These are phyloP conservation scores for Babjeviella inositovora DNA, from an alignment of 805 yeast species.

Conservation along the genomic window DNA sequence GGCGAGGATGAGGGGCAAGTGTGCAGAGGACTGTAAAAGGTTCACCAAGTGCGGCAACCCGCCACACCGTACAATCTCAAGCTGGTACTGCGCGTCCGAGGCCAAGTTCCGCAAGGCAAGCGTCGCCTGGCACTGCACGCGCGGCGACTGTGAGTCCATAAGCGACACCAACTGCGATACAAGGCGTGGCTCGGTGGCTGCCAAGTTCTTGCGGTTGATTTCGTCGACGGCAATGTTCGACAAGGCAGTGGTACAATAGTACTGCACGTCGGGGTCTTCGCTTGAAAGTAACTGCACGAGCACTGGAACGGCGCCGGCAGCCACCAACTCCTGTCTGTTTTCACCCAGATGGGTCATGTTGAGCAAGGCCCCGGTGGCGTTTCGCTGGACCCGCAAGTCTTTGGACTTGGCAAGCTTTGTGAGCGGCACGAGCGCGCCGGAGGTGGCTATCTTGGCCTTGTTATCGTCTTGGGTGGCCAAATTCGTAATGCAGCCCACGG, in stretches of 20 bases:
- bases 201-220: conserved; percentile 69
- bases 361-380: conserved; percentile 94
- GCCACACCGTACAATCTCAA: conserved; percentile 89
- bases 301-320: conserved; percentile 97
- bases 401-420: conserved; percentile 89
- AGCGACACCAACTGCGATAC: conserved; percentile 76
- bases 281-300: conserved; percentile 74
- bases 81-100: conserved; percentile 88
- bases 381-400: conserved; percentile 93
- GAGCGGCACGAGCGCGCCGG: conserved; percentile 90
- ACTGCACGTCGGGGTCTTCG: conserved; percentile 92
- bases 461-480: conserved; percentile 96
- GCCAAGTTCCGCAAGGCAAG: conserved; percentile 91
- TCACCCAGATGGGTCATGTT: conserved; percentile 98
- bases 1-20: conserved; percentile 85
- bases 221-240: conserved; percentile 97
- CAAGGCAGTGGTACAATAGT: conserved; percentile 94
- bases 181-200: conserved; percentile 85
- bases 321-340: conserved; percentile 89
- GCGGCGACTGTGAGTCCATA: conserved; percentile 86
- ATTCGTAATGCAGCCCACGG: conserved; percentile 97
- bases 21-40: conserved; percentile 72
- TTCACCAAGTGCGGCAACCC: conserved; percentile 91
- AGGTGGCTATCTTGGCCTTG: conserved; percentile 87
- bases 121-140: conserved; percentile 98